phyloP scores from a whole-genome alignment of 2,329 filamentous ascomycete genomes.

The Rhynchosporium graminicola region DNA sequence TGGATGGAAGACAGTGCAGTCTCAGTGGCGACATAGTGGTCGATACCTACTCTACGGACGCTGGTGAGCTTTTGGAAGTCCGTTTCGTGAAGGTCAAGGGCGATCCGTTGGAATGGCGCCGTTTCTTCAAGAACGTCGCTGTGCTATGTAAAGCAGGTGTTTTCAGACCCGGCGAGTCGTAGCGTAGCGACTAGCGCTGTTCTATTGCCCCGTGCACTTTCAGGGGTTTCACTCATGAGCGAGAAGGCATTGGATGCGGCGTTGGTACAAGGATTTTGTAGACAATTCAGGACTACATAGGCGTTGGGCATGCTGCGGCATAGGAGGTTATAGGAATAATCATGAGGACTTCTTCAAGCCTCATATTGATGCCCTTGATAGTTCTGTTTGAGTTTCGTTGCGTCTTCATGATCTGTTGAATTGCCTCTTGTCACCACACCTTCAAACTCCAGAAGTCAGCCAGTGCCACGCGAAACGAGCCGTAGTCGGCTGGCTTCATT shows the following conservation, averaged over 20 bases:
- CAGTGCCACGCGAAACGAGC: background rate
- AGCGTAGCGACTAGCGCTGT: conserved; percentile 16
- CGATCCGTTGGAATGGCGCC: conserved; percentile 92
- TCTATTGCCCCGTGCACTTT: background rate
- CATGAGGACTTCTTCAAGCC: background rate
- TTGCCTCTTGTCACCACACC: conserved; percentile 12
- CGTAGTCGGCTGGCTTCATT: background rate
- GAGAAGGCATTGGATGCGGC: conserved; percentile 4
- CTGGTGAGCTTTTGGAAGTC: conserved; percentile 73
- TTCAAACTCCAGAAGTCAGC: conserved; percentile 12
- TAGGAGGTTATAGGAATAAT: background rate
- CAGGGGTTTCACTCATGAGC: background rate
- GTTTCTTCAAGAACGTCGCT: conserved; percentile 96
- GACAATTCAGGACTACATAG: background rate
- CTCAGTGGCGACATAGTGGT: conserved; percentile 75
- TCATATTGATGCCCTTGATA: background rate
- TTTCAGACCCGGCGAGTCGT: conserved; percentile 51
- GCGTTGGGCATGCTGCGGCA: background rate
- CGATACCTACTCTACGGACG: conserved; percentile 61
- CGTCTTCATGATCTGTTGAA: background rate
- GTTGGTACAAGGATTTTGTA: conserved; percentile 2
- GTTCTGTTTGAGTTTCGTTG: background rate
- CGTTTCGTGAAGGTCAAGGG: conserved; percentile 93
- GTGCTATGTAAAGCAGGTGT: conserved; percentile 85
- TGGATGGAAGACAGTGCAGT: conserved; percentile 70